Evolutionary conservation across 257 asterid species (phyloP).

Genomic region (Solanum megistacrolobum): DNA sequence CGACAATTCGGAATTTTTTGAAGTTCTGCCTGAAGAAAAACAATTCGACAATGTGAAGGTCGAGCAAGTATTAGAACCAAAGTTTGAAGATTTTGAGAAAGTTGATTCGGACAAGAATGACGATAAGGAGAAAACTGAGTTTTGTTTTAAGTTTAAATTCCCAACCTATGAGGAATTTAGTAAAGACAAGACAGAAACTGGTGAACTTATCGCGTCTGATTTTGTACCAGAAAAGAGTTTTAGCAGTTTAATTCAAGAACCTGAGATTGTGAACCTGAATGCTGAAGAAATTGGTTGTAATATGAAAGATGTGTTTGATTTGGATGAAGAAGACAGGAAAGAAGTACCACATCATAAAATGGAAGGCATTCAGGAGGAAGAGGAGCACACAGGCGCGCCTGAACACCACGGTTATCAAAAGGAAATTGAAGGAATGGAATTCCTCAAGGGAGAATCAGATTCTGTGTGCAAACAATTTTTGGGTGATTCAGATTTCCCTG

Average conservation of each 20-base stretch:
- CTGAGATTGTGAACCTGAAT: constrained; percentile 2
- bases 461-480: not conserved
- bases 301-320: not conserved
- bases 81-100: not conserved
- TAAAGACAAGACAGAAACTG: constrained; percentile 13
- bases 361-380: not conserved
- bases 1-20: not conserved
- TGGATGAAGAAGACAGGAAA: not conserved
- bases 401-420: not conserved
- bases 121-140: constrained; percentile 26
- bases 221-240: constrained; percentile 11
- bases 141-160: constrained; percentile 42
- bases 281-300: not conserved
- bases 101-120: constrained; percentile 8
- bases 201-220: constrained; percentile 12
- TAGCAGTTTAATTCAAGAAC: constrained; percentile 13
- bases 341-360: not conserved
- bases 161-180: constrained; percentile 60
- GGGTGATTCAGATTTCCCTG: not conserved
- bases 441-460: not conserved
- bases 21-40: constrained; percentile 1
- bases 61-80: constrained; percentile 9
- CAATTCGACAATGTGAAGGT: not conserved
- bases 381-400: not conserved
- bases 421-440: not conserved